Conservation (phyloP, 1,284 basidiomycete species). For the Uromyces viciae-fabae region DNA sequence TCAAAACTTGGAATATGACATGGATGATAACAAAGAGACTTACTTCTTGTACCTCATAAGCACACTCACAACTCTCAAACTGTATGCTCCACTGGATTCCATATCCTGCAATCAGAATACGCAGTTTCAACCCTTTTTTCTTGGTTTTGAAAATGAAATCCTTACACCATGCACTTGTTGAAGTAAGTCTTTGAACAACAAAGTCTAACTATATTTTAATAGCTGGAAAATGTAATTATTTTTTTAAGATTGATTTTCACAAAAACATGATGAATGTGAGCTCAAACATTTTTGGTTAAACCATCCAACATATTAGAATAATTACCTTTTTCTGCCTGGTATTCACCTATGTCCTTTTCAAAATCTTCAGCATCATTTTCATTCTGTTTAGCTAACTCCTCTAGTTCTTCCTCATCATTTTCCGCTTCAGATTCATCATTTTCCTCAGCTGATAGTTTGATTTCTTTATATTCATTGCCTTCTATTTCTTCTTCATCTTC, state of each 20-base stretch:
- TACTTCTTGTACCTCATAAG: constrained; percentile 6
- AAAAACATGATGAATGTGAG: neutral
- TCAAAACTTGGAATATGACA: neutral
- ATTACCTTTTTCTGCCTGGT: neutral
- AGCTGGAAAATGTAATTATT: neutral
- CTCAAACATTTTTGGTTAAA: neutral
- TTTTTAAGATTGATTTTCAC: too few species aligned
- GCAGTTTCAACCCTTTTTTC: neutral
- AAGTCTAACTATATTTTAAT: neutral
- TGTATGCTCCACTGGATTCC: constrained; percentile 21
- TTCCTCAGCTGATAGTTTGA: neutral
- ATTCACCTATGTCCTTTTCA: neutral
- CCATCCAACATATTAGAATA: neutral
- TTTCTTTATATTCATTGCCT: neutral
- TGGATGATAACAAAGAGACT: neutral
- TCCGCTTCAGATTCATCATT: neutral
- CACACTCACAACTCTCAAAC: constrained; percentile 15
- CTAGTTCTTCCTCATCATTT: neutral
- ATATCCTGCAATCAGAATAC: neutral
- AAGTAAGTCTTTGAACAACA: neutral
- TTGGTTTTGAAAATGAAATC: neutral
- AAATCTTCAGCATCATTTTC: neutral
- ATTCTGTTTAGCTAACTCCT: too few species aligned
- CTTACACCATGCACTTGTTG: neutral
- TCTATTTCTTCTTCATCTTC: constrained; percentile 12